Evolutionary conservation across 805 yeast genomes (phyloP).

Genomic region (Kazachstania psychrophila): DNA sequence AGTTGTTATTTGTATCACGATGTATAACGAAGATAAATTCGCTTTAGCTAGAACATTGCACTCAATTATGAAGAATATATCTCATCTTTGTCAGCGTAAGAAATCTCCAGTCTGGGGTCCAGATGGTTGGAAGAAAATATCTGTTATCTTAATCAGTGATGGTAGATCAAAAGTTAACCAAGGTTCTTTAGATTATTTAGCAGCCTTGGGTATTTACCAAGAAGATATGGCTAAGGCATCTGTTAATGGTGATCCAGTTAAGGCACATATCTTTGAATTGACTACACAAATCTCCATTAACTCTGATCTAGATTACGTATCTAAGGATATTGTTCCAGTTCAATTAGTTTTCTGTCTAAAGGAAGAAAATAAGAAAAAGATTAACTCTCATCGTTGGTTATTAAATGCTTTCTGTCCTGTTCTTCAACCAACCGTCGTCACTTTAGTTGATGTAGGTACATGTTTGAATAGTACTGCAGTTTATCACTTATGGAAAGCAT

Average conservation of each 20-base stretch:
- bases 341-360: constrained; percentile 88
- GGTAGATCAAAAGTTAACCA: constrained; percentile 86
- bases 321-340: constrained; percentile 88
- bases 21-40: constrained; percentile 93
- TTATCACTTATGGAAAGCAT: constrained; percentile 94
- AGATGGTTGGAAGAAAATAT: constrained; percentile 94
- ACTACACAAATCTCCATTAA: constrained; percentile 93
- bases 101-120: constrained; percentile 90
- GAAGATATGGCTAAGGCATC: constrained; percentile 93
- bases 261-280: constrained; percentile 90
- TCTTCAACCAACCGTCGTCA: constrained; percentile 82
- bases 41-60: constrained; percentile 90
- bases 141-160: constrained; percentile 84
- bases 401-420: constrained; percentile 91
- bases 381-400: constrained; percentile 96
- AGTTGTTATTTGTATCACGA: constrained; percentile 82
- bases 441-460: constrained; percentile 94
- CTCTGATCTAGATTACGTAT: constrained; percentile 78
- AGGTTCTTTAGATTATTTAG: constrained; percentile 76
- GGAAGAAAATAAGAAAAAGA: constrained; percentile 85
- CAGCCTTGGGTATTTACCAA: constrained; percentile 94
- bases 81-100: constrained; percentile 73
- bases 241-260: constrained; percentile 85
- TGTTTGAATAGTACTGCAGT: constrained; percentile 82
- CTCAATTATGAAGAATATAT: constrained; percentile 85